Conservation (phyloP, 2,329 filamentous ascomycete genomes). For the Orbilia oligospora region DNA sequence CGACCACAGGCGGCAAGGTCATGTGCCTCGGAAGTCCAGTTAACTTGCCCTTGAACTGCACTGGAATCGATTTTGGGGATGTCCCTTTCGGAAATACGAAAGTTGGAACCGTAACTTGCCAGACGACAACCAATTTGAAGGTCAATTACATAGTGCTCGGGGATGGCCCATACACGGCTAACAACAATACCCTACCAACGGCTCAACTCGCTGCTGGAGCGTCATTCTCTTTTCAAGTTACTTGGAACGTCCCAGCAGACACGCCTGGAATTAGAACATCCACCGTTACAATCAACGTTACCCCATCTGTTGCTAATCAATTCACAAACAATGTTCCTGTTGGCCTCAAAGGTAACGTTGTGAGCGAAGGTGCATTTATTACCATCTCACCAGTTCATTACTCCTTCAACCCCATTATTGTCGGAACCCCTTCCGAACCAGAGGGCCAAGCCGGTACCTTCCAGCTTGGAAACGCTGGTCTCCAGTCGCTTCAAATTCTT, state of each 20-base stretch:
- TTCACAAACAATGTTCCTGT: slow-evolving; percentile 67
- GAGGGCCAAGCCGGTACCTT: slow-evolving; percentile 66
- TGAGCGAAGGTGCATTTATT: slow-evolving; percentile 67
- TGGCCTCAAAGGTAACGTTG: slow-evolving; percentile 67
- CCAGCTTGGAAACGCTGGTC: slow-evolving; percentile 67
- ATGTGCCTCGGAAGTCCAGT: slow-evolving; percentile 68
- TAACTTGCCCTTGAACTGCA: slow-evolving; percentile 68
- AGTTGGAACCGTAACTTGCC: slow-evolving; percentile 66
- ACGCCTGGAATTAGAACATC: slow-evolving; percentile 63
- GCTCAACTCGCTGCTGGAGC: slow-evolving; percentile 66
- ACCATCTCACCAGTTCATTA: slow-evolving; percentile 67
- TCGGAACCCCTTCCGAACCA: slow-evolving; percentile 65
- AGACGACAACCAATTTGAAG: slow-evolving; percentile 66
- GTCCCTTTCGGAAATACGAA: slow-evolving; percentile 66
- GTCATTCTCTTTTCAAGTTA: slow-evolving; percentile 67
- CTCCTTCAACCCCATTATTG: slow-evolving; percentile 68
- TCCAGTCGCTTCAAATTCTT: slow-evolving; percentile 66
- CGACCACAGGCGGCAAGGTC: slow-evolving; percentile 64
- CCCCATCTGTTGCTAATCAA: slow-evolving; percentile 66
- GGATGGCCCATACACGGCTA: slow-evolving; percentile 67
- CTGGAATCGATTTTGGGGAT: slow-evolving; percentile 67
- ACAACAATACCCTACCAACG: slow-evolving; percentile 67
- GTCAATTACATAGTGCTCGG: slow-evolving; percentile 67
- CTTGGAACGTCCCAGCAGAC: slow-evolving; percentile 35
- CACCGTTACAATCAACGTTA: slow-evolving; percentile 65